These are phyloP conservation scores for Stipa capillata DNA, from an alignment of 176 grass and related monocot species.

Conservation along the genomic window DNA sequence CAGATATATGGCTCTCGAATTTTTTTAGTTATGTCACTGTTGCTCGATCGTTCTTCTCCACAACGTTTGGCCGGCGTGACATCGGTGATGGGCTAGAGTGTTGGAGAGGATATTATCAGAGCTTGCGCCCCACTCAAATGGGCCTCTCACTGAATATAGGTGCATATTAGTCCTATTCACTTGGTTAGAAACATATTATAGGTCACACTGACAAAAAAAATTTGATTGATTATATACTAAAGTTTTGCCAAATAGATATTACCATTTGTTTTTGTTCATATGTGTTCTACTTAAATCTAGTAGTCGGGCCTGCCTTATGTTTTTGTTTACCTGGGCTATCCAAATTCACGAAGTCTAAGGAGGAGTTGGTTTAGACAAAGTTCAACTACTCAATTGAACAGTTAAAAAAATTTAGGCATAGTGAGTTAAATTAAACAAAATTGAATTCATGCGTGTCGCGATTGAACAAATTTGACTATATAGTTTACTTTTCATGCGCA, in stretches of 20 bases:
- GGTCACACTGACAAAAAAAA: background rate
- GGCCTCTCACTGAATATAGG: conserved; percentile 73
- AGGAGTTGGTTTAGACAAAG: background rate
- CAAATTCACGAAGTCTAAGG: background rate
- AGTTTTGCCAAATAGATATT: background rate
- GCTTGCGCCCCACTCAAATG: conserved; percentile 79
- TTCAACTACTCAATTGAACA: background rate
- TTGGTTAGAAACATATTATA: background rate
- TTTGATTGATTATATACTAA: background rate
- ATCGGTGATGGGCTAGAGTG: conserved; percentile 67
- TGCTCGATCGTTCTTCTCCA: conserved; percentile 74
- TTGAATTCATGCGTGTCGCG: background rate
- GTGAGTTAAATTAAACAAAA: background rate
- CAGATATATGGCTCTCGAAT: background rate
- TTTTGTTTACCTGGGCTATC: background rate
- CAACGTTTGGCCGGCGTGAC: conserved; percentile 16
- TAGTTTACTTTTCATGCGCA: background rate
- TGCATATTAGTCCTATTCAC: conserved; percentile 11
- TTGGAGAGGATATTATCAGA: conserved; percentile 88
- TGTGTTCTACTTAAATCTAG: background rate
- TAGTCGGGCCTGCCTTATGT: background rate
- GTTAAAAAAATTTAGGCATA: background rate
- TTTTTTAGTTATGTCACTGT: conserved; percentile 56
- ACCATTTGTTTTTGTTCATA: background rate
- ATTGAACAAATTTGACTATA: background rate